Base-by-base conservation (phyloP, 208 protist species). In the Phytomonas francai region DNA sequence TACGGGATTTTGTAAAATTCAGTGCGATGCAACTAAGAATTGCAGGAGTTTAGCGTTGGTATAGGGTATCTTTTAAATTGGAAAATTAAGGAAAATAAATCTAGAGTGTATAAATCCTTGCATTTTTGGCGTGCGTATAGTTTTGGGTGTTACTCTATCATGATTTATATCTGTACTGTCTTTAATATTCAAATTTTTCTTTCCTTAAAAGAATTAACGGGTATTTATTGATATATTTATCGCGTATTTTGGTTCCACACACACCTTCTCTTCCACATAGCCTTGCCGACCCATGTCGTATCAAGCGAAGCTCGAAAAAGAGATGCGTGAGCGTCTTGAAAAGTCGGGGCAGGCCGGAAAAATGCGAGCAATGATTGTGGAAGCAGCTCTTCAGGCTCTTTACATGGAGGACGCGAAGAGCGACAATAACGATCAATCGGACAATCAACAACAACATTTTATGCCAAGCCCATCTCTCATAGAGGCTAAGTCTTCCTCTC, bases 301-400 rank as follows among this genome's bases (percentile, higher is more conserved):
- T 45, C 31, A 65, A 34, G 30, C 28, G 31, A 76, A 84, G 16
- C 85, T 83, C 30, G 85, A 93, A 74, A 67, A 81, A 51, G 51
- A 83, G n/a, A 86, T 96, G 68, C 84, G 82, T 25, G 77, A 89
- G 59, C 80, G 74, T 54, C 76, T 96, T 45, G 86, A 93, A 76
- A 63, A 68, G 27, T 85, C 82, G 1, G 91, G 91, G 2, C 81
- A 94, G 72, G 74, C 90, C 14, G 79, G 74, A 32, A 93, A 92
- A 69, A 96, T 96, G 83, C 79, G 83, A 9, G 91, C 91, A 32
- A 94, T 96, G 91, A 82, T 96, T 49, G 83, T 91, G 51, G 88
- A 96, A 59, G 88, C 91, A 0, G 77, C 88, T 16, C 73, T 94
- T 39, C 80, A 81, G 68, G 68, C 74, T 7, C 72, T 86, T 54